A percentile compares a stretch with the other conserved stretches of the same genome.
Conservation (phyloP, 2,329 filamentous ascomycete genomes). For the Fusarium nematophilum region DNA sequence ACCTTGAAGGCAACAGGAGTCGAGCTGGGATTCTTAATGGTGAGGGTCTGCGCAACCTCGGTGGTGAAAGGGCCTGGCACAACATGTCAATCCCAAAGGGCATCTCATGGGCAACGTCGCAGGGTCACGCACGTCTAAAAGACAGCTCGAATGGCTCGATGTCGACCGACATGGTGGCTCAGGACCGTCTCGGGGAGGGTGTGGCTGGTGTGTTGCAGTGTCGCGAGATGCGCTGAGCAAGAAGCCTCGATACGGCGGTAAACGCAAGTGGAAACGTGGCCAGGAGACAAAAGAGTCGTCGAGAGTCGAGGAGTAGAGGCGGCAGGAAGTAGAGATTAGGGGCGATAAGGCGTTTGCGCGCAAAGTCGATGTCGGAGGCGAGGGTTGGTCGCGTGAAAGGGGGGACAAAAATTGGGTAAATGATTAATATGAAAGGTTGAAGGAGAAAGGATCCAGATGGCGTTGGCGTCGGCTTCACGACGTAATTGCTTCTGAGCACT, state of each 20-base stretch:
- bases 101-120: constrained; percentile 12
- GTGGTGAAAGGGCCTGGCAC: constrained; percentile 72
- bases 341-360: constrained; percentile 11
- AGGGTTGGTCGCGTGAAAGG: constrained; percentile 23
- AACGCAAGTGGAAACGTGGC: constrained; percentile 43
- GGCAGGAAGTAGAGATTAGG: constrained; percentile 23
- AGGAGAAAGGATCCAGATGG: constrained; percentile 32
- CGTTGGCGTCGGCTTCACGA: constrained; percentile 26
- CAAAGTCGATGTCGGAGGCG: constrained; percentile 16
- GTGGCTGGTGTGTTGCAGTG: constrained; percentile 23
- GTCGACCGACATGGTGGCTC: constrained; percentile 87
- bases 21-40: constrained; percentile 72
- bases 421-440: constrained; percentile 21
- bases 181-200: constrained; percentile 7
- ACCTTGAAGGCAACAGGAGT: constrained; percentile 78
- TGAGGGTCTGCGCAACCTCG: constrained; percentile 73
- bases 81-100: constrained; percentile 34
- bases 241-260: constrained; percentile 16
- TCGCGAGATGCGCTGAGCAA: constrained; percentile 38
- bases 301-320: constrained; percentile 9
- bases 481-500: constrained; percentile 37
- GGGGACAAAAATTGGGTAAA: constrained; percentile 21
- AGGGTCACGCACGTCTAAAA: constrained; percentile 83
- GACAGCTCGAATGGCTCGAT: constrained; percentile 91
- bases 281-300: constrained; percentile 23